These are phyloP conservation scores for Musa troglodytarum DNA, from an alignment of 176 grass and related monocot genomes.

Conservation along the genomic window DNA sequence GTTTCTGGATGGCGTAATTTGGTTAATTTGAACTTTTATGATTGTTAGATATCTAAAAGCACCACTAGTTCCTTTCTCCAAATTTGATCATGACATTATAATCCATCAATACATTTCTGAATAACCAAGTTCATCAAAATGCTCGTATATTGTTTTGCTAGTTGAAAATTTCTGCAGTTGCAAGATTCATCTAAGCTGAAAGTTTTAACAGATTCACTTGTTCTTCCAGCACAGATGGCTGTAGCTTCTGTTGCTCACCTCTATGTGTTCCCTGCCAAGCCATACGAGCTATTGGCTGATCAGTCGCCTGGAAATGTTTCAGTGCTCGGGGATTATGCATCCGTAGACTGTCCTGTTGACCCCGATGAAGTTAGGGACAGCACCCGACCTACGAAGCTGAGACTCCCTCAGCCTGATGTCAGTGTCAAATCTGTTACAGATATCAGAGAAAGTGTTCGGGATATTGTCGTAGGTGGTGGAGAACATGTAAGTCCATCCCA, in stretches of 20 bases:
- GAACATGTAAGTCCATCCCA: constrained; percentile 63
- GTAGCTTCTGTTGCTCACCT: constrained; percentile 82
- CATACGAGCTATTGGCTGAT: constrained; percentile 58
- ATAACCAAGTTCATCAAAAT: too few species aligned
- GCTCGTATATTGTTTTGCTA: too few species aligned
- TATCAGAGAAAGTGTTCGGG: constrained; percentile 73
- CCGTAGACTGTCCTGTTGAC: constrained; percentile 64
- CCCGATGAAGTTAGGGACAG: constrained; percentile 88
- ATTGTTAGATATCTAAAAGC: neutral
- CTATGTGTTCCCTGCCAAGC: constrained; percentile 86
- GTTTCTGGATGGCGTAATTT: too few species aligned
- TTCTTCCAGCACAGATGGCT: constrained; percentile 87
- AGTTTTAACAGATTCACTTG: constrained; percentile 16
- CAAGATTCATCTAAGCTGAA: neutral
- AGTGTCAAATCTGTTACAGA: constrained; percentile 60
- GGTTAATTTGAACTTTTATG: neutral
- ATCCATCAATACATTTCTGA: neutral
- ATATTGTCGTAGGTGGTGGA: constrained; percentile 79
- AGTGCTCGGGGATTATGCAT: constrained; percentile 85
- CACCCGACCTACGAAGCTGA: constrained; percentile 66
- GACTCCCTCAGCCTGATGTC: constrained; percentile 59
- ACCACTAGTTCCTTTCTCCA: neutral
- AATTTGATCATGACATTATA: neutral
- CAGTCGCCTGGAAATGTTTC: constrained; percentile 54
- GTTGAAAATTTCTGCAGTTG: neutral